A percentile compares a stretch with the other conserved stretches of the same genome.
Conservation (phyloP, 1,284 basidiomycete species). For the Xerocomus amazonicus region DNA sequence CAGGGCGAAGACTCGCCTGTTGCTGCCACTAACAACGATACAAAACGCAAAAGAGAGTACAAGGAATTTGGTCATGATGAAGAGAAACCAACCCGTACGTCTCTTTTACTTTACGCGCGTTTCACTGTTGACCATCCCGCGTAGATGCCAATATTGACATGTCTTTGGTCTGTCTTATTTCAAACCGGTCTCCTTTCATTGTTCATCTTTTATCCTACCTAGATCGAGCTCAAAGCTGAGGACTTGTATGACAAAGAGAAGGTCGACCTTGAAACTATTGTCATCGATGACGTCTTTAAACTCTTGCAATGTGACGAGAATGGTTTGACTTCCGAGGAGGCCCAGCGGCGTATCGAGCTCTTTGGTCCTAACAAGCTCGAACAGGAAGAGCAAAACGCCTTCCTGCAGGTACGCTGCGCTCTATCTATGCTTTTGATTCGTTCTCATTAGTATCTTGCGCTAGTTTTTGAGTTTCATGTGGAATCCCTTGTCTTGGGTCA, state of each 20-base stretch:
- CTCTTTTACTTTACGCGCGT: conserved; percentile 6
- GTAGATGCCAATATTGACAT: conserved; percentile 85
- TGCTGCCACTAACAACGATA: conserved; percentile 20
- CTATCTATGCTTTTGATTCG: not conserved
- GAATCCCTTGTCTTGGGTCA: conserved; percentile 99
- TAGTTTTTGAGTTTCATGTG: conserved; percentile 98
- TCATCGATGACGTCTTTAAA: conserved; percentile 95
- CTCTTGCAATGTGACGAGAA: conserved; percentile 86
- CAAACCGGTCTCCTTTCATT: conserved; percentile 2
- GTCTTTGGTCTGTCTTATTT: conserved; percentile 52
- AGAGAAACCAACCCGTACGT: conserved; percentile 67
- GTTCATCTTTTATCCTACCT: conserved; percentile 1
- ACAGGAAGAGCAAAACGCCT: conserved; percentile 81
- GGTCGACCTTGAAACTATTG: conserved; percentile 96
- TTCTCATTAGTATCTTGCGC: conserved; percentile 19
- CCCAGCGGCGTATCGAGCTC: conserved; percentile 81
- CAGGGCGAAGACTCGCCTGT: conserved; percentile 40
- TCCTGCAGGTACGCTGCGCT: conserved; percentile 61
- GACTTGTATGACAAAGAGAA: conserved; percentile 99
- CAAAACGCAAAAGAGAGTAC: conserved; percentile 84
- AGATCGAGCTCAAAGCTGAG: conserved; percentile 90
- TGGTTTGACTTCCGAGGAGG: conserved; percentile 78
- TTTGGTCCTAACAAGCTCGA: conserved; percentile 98
- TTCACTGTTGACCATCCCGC: not conserved
- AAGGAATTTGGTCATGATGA: conserved; percentile 86